Conservation (phyloP, 2,329 filamentous ascomycete species). For the Alternaria sp. region DNA sequence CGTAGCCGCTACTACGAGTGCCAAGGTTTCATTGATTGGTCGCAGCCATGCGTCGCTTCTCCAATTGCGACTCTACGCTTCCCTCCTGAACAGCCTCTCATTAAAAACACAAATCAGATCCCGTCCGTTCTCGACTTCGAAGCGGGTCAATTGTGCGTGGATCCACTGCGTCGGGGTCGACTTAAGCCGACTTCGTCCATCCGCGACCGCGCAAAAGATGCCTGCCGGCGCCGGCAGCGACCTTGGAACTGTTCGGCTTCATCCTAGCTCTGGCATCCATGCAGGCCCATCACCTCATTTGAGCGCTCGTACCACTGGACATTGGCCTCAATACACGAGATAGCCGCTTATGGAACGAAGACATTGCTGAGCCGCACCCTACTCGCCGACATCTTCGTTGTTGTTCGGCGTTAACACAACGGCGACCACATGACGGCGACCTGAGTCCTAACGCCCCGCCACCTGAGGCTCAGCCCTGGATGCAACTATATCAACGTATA, state of each 20-base stretch:
- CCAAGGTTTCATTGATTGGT: not conserved
- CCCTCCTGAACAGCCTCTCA: not conserved
- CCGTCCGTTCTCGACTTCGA: not conserved
- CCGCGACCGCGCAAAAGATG: not conserved
- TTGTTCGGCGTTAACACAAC: not conserved
- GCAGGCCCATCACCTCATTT: not conserved
- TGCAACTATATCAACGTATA: not conserved
- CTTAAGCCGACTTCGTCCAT: not conserved
- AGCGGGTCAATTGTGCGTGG: slow-evolving; percentile 2
- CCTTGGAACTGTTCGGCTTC: not conserved
- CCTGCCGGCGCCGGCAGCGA: not conserved
- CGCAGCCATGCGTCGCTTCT: not conserved
- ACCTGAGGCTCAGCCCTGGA: not conserved
- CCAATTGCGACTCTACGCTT: not conserved
- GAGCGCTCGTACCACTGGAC: not conserved
- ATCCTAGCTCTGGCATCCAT: not conserved
- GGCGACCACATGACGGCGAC: not conserved
- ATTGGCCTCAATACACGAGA: not conserved
- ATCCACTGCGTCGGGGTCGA: not conserved
- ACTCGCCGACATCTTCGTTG: not conserved
- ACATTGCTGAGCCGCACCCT: not conserved
- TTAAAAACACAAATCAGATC: not conserved
- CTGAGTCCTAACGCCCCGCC: not conserved
- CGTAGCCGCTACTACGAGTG: not conserved
- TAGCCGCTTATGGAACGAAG: not conserved